Evolutionary conservation across 2,329 filamentous ascomycete genomes (phyloP).

Genomic region (Huntiella decipiens): DNA sequence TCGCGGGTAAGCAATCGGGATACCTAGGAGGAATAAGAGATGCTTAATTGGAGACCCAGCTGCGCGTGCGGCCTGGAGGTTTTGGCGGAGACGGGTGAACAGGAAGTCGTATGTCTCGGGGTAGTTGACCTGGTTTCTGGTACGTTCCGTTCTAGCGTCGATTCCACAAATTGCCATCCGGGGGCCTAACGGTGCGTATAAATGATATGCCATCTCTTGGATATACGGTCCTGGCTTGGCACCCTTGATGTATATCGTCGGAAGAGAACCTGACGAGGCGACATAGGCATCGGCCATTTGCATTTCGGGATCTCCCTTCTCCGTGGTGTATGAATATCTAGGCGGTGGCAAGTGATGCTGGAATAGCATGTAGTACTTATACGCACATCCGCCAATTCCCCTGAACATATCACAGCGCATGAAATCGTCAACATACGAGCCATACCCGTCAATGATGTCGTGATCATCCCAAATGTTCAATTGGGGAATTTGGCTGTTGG

Average conservation of each 20-base stretch:
- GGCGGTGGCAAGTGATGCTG: constrained; percentile 86
- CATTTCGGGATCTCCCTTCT: constrained; percentile 20
- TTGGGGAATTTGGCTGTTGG: constrained; percentile 84
- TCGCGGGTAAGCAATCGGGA: constrained; percentile 75
- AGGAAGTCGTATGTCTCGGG: constrained; percentile 74
- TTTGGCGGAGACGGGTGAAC: constrained; percentile 54
- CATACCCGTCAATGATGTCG: constrained; percentile 82
- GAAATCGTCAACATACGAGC: constrained; percentile 83
- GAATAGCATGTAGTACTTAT: constrained; percentile 97
- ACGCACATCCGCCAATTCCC: constrained; percentile 76
- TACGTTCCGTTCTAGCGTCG: constrained; percentile 87
- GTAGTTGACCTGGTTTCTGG: constrained; percentile 86
- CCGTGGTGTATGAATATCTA: constrained; percentile 66
- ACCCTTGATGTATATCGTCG: constrained; percentile 51
- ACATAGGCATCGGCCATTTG: constrained; percentile 65
- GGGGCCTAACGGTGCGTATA: constrained; percentile 69
- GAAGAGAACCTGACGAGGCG: constrained; percentile 35
- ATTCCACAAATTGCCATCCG: constrained; percentile 72
- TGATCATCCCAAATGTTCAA: constrained; percentile 98
- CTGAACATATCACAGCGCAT: constrained; percentile 87
- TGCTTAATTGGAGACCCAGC: constrained; percentile 68
- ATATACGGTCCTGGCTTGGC: constrained; percentile 74
- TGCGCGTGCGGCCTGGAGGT: constrained; percentile 49
- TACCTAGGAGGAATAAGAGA: constrained; percentile 68
- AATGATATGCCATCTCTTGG: constrained; percentile 64